Percentiles rank a stretch among this genome's conserved stretches.
These are phyloP conservation scores for Sequoia sempervirens DNA, from an alignment of 75 land plant genomes.

Conservation along the genomic window DNA sequence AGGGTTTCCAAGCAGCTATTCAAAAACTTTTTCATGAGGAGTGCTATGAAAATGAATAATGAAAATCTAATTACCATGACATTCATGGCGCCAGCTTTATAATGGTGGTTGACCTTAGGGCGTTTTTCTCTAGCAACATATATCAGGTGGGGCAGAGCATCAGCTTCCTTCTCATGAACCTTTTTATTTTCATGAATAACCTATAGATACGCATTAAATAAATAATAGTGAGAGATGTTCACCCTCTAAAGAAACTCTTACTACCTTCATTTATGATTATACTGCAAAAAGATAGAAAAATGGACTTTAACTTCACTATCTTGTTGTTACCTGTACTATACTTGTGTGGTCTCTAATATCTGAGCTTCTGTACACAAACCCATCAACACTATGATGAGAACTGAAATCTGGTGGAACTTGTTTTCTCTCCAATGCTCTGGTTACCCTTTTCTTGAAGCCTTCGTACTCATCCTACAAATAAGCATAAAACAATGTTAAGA, in stretches of 20 bases:
- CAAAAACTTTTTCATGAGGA: not conserved
- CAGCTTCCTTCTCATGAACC: not conserved
- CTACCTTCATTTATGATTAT: not conserved
- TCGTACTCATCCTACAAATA: not conserved
- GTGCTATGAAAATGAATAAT: not conserved
- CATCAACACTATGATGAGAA: not conserved
- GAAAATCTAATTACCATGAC: slow-evolving; percentile 23
- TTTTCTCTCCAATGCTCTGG: not conserved
- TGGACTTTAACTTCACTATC: not conserved
- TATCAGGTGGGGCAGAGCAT: slow-evolving; percentile 32
- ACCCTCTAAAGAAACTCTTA: not conserved
- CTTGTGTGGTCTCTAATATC: not conserved
- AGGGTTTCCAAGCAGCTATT: not conserved
- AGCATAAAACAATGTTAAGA: not conserved
- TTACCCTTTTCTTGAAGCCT: not conserved
- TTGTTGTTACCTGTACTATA: not conserved
- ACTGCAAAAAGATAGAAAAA: not conserved
- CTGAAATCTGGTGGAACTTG: not conserved
- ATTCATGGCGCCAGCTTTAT: slow-evolving; percentile 68
- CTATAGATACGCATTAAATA: not conserved
- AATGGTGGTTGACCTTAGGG: slow-evolving; percentile 26
- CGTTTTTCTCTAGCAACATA: slow-evolving; percentile 53
- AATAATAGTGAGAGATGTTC: not conserved
- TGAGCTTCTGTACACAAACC: not conserved
- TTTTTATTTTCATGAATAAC: slow-evolving; percentile 2